Percentiles rank a stretch among this genome's conserved stretches.
These are phyloP conservation scores for Mycena pura DNA, from an alignment of 768 basidiomycete genomes.

Conservation along the genomic window DNA sequence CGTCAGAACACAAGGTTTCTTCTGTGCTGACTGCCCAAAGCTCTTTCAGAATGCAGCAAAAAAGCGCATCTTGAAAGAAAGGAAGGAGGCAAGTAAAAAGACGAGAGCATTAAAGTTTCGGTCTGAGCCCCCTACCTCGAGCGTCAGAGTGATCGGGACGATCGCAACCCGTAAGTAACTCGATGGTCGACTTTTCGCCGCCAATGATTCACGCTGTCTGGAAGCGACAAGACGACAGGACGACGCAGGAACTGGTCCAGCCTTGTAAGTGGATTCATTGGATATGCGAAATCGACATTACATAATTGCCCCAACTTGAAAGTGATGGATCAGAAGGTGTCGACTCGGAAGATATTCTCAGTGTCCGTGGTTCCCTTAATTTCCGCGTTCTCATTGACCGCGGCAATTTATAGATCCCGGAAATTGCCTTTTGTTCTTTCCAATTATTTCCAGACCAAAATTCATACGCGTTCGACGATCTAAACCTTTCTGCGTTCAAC, in stretches of 20 bases:
- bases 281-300: background rate
- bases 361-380: slow-evolving; percentile 8
- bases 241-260: slow-evolving; percentile 50
- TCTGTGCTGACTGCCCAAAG: slow-evolving; percentile 64
- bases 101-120: slow-evolving; percentile 44
- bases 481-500: slow-evolving; percentile 56
- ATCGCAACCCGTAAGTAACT: slow-evolving; percentile 55
- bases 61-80: slow-evolving; percentile 53
- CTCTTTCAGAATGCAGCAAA: slow-evolving; percentile 57
- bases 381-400: background rate
- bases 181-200: background rate
- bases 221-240: slow-evolving; percentile 57
- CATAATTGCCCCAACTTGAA: too few species aligned
- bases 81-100: slow-evolving; percentile 55
- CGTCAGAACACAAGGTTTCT: slow-evolving; percentile 58
- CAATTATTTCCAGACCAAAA: slow-evolving; percentile 78
- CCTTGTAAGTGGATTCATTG: slow-evolving; percentile 42
- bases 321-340: slow-evolving; percentile 68
- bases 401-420: slow-evolving; percentile 44
- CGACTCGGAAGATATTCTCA: slow-evolving; percentile 69
- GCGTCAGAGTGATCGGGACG: slow-evolving; percentile 65
- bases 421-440: slow-evolving; percentile 65
- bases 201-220: slow-evolving; percentile 12
- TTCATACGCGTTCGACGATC: slow-evolving; percentile 55
- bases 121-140: slow-evolving; percentile 40